Base-by-base conservation (phyloP, 2,329 filamentous ascomycete genomes). In the Rachicladosporium sp. region DNA sequence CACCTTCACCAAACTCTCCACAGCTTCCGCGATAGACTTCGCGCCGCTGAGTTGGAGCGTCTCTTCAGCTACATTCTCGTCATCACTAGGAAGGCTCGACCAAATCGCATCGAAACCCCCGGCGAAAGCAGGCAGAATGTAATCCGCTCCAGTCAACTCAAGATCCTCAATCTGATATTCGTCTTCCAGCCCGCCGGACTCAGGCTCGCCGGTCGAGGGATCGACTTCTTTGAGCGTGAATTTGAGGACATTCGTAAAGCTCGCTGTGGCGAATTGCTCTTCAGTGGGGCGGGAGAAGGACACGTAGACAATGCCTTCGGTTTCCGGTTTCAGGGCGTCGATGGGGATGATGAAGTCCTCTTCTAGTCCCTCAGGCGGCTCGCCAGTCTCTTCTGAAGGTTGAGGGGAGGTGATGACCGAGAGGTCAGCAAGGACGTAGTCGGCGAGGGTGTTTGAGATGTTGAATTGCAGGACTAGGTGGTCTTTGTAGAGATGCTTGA, bases 221-320 rank as follows among this genome's bases (percentile, higher is more conserved):
- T 98, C 91, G 49, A 98, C 91, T 65, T 98, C 91, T 67, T 95
- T 96, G 69, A 82, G 91, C 11, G 87, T 95, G 61, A 98, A 98
- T 65, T 91, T 95, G 58, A 98, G 80, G 31, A 85, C 69, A 63
- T 96, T 98, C 49, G 84, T 86, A 63, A 98, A 93, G 32, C 77
- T 82, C 38, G 81, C 78, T 13, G 82, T 71, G 4, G 87, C 79
- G 60, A 93, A 80, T n/a, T 80, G 74, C 53, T 86, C 83, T 41
- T 84, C 87, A 43, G 73, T 75, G 21, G 77, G 65, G 61, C 93
- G 91, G 65, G 82, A 84, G 70, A 98, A 95, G 2, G 87, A 87
- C 31, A 95, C 91, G 57, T 95, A 98, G 31, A 96, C 80, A 51
- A 87, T 89, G 43, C 91, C 91, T 0, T 88, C 86, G 60, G 89